Percentiles rank a stretch among this genome's conserved stretches.
Evolutionary conservation across 78 protist species (phyloP).

Genomic region (Dictyostelium intermedium): DNA sequence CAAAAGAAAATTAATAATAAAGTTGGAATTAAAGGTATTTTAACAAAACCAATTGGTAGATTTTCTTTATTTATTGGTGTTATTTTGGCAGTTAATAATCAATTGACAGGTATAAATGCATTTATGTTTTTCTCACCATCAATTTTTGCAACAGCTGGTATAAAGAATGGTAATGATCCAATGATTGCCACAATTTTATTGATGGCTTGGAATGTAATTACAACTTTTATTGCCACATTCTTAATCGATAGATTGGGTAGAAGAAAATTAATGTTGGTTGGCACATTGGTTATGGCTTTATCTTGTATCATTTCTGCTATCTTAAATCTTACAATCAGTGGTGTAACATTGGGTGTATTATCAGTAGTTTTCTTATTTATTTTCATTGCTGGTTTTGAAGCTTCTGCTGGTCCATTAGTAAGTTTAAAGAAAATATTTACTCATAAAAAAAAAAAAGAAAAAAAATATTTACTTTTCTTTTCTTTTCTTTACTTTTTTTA

Average conservation of each 20-base stretch:
- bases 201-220: slow-evolving; percentile 42
- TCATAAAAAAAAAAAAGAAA: no score
- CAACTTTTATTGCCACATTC: slow-evolving; percentile 47
- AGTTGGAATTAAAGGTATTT: neutral
- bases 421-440: neutral
- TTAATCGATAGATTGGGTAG: slow-evolving; percentile 65
- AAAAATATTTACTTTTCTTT: neutral
- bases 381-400: slow-evolving; percentile 51
- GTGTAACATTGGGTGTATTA: slow-evolving; percentile 22
- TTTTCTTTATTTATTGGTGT: slow-evolving; percentile 59
- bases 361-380: slow-evolving; percentile 23
- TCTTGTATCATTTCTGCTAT: slow-evolving; percentile 11
- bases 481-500: neutral
- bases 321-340: neutral
- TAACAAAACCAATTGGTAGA: slow-evolving; percentile 42
- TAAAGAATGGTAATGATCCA: neutral
- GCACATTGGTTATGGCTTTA: slow-evolving; percentile 20
- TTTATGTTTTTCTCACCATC: slow-evolving; percentile 49
- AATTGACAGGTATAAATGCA: slow-evolving; percentile 72
- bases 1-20: neutral
- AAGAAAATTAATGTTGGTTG: slow-evolving; percentile 28
- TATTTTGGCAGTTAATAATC: slow-evolving; percentile 52
- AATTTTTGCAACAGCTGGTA: slow-evolving; percentile 37
- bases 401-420: slow-evolving; percentile 58
- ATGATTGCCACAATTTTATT: slow-evolving; percentile 47